phyloP scores from a whole-genome alignment of 805 yeast genomes.

The Metschnikowia borealis region DNA sequence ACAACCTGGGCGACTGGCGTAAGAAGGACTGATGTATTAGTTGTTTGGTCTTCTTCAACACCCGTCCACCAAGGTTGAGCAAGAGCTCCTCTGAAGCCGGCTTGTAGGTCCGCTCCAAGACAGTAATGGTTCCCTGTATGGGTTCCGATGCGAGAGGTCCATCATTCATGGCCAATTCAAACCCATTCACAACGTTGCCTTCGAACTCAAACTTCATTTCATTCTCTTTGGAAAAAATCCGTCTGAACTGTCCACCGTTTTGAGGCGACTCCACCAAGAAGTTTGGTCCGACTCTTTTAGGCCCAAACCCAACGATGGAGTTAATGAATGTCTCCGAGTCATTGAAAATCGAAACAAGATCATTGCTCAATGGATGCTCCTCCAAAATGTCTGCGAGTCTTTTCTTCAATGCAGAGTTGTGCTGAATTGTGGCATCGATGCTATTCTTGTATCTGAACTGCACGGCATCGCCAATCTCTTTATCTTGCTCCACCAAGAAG shows the following conservation, averaged over 20 bases:
- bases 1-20: constrained; percentile 83
- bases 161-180: constrained; percentile 72
- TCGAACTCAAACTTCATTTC: constrained; percentile 38
- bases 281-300: constrained; percentile 72
- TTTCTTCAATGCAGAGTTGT: constrained; percentile 9
- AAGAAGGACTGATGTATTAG: constrained; percentile 65
- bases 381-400: constrained; percentile 12
- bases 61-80: constrained; percentile 60
- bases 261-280: constrained; percentile 54
- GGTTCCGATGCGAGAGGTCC: constrained; percentile 92
- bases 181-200: constrained; percentile 72
- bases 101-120: constrained; percentile 27
- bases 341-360: constrained; percentile 19
- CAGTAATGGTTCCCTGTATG: constrained; percentile 71
- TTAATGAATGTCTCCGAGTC: constrained; percentile 21
- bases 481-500: constrained; percentile 47
- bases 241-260: constrained; percentile 26
- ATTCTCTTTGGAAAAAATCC: constrained; percentile 21
- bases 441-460: constrained; percentile 13
- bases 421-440: constrained; percentile 16
- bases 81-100: constrained; percentile 29
- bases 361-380: constrained; percentile 13
- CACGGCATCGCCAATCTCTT: constrained; percentile 37
- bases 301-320: constrained; percentile 65
- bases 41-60: constrained; percentile 70